phyloP scores from a whole-genome alignment of 768 basidiomycete species.

The Rhizopogon vulgaris region DNA sequence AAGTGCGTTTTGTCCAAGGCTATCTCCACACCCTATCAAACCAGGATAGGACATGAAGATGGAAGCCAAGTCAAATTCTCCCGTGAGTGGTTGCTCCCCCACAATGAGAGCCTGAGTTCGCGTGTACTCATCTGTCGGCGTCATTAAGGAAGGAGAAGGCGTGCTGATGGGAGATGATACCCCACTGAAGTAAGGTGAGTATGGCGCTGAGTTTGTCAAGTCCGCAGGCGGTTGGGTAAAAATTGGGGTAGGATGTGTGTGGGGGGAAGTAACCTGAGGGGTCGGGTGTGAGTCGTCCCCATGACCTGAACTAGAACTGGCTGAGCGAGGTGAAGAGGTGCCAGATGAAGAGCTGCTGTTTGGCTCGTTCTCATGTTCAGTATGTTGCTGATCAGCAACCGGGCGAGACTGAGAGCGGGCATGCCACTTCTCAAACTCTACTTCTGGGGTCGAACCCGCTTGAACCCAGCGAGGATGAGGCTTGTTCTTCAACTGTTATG shows the following conservation, averaged over 20 bases:
- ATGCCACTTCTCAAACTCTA: slow-evolving; percentile 23
- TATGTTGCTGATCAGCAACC: slow-evolving; percentile 8
- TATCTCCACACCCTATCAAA: slow-evolving; percentile 13
- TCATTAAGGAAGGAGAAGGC: slow-evolving; percentile 30
- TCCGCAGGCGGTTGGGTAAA: slow-evolving; percentile 22
- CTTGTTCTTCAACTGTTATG: slow-evolving; percentile 58
- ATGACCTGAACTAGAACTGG: slow-evolving; percentile 1
- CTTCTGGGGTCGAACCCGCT: slow-evolving; percentile 16
- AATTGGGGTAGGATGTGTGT: slow-evolving; percentile 24
- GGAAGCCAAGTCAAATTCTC: slow-evolving; percentile 38
- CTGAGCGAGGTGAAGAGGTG: background rate
- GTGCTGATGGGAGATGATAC: slow-evolving; percentile 20
- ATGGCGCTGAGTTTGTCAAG: slow-evolving; percentile 3
- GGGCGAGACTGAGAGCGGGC: slow-evolving; percentile 14
- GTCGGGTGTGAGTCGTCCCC: slow-evolving; percentile 1
- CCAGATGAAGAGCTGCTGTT: background rate
- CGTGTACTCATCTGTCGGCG: slow-evolving; percentile 40
- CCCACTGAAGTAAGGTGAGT: slow-evolving; percentile 11
- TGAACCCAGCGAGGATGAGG: slow-evolving; percentile 60
- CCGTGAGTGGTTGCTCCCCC: slow-evolving; percentile 19
- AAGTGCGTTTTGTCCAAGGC: slow-evolving; percentile 3
- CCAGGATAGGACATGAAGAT: slow-evolving; percentile 33
- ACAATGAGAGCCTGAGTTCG: slow-evolving; percentile 24
- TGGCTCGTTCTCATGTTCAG: slow-evolving; percentile 3
- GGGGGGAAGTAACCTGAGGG: slow-evolving; percentile 18